These are phyloP conservation scores for Myriosclerotinia curreyana DNA, from an alignment of 2,329 filamentous ascomycete species.

Conservation along the genomic window DNA sequence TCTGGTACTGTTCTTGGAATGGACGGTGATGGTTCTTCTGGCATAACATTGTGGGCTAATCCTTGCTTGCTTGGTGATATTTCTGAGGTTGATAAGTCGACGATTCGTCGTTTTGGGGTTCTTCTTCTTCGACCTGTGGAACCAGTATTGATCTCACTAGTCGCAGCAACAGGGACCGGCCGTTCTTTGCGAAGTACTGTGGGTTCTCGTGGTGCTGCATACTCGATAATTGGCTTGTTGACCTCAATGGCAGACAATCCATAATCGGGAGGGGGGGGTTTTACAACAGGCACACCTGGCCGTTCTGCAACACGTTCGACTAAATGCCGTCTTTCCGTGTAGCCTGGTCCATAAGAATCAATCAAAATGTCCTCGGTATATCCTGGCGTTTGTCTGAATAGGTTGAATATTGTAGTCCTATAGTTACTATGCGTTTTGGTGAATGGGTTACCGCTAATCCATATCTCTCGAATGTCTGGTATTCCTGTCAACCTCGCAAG, in stretches of 20 bases:
- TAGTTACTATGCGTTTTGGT: constrained; percentile 82
- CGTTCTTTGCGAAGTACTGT: constrained; percentile 59
- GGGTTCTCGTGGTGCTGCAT: constrained; percentile 49
- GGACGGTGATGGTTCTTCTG: constrained; percentile 28
- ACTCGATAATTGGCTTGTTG: constrained; percentile 62
- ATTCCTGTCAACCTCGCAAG: constrained; percentile 85
- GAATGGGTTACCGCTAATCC: constrained; percentile 89
- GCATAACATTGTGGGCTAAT: constrained; percentile 28
- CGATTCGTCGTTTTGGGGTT: constrained; percentile 60
- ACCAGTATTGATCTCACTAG: constrained; percentile 56
- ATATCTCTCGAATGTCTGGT: constrained; percentile 88
- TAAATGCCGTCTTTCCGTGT: constrained; percentile 78
- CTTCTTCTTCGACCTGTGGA: constrained; percentile 57
- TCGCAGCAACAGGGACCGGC: constrained; percentile 48
- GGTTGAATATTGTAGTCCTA: constrained; percentile 88
- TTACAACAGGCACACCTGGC: constrained; percentile 73
- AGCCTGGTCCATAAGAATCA: constrained; percentile 79
- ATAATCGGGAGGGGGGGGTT: constrained; percentile 60
- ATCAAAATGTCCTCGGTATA: constrained; percentile 89
- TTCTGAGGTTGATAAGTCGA: constrained; percentile 55
- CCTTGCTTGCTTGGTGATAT: constrained; percentile 34
- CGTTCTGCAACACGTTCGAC: constrained; percentile 77
- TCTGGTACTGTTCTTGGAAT: constrained; percentile 27
- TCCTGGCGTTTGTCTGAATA: constrained; percentile 86
- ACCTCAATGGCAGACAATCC: constrained; percentile 59